Percentiles rank a stretch among this genome's conserved stretches.
Conservation (phyloP, 2,329 filamentous ascomycete species). For the Bertia moriformis region DNA sequence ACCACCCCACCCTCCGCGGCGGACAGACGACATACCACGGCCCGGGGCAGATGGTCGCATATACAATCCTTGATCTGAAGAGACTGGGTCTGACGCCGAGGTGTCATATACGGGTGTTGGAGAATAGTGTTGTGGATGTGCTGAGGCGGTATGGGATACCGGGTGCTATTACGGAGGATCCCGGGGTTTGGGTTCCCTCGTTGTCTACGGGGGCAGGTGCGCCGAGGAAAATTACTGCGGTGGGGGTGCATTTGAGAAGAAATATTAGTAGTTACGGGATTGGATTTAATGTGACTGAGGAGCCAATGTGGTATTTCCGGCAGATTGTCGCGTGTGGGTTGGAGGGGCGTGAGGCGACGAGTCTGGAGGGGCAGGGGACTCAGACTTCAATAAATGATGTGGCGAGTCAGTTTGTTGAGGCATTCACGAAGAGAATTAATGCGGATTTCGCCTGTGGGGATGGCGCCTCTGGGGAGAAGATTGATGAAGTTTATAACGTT, state of each 20-base stretch:
- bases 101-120: slow-evolving; percentile 42
- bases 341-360: slow-evolving; percentile 45
- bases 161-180: slow-evolving; percentile 40
- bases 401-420: not conserved
- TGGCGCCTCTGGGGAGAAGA: not conserved
- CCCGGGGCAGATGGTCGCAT: slow-evolving; percentile 51
- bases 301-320: slow-evolving; percentile 38
- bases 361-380: slow-evolving; percentile 26
- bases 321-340: slow-evolving; percentile 53
- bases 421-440: not conserved
- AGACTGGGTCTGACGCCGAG: slow-evolving; percentile 36
- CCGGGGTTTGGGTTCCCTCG: slow-evolving; percentile 40
- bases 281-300: slow-evolving; percentile 37
- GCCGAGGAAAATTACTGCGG: slow-evolving; percentile 43
- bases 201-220: not conserved
- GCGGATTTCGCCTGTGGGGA: slow-evolving; percentile 1
- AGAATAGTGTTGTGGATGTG: slow-evolving; percentile 39
- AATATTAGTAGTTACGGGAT: slow-evolving; percentile 51
- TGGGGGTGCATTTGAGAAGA: slow-evolving; percentile 49
- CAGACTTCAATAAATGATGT: not conserved
- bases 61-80: slow-evolving; percentile 46
- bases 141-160: slow-evolving; percentile 32
- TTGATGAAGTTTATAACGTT: not conserved
- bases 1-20: slow-evolving; percentile 44
- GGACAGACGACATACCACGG: slow-evolving; percentile 58